Base-by-base conservation (phyloP, 345 rosid genomes). In the Cochlearia excelsa region DNA sequence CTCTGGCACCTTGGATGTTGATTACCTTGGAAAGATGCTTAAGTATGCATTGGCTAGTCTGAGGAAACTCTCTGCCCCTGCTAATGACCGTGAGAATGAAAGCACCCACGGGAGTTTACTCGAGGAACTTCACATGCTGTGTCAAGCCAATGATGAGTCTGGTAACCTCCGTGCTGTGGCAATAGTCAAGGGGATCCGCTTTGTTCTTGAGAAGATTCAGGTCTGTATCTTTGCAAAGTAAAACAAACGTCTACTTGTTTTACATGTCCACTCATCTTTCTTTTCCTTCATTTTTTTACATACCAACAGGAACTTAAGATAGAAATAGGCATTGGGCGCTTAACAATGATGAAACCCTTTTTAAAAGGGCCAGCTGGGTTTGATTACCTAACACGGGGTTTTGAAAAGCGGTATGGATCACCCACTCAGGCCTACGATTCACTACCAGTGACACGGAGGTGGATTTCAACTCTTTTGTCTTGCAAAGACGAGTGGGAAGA, bases 181-280 rank as follows among this genome's bases (percentile, higher is more conserved):
- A 49, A 79, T 89, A 79, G 76, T 85, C 31, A 82, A 69, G 77
- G 99, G 99, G 31, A 78, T 93, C 39, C 86, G 88, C 10, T 89
- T 89, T 76, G 77, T 84, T 47, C 78, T 93, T 26, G 86, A 84
- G 77, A 86, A 89, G 80, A 83, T 87, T 76, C 94, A 81, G 95
- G 99, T 93, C 44, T 63, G 59, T 47, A 4, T 45, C 65, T 58
- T 64, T 5, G n/a, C 27, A 42, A 42, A 51, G 26, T 33, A 43
- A 51, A 11, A 49, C 16, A 40, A 47, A 11, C 0, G 23, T 9
- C 0, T 3, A n/a, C 23, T 30, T 57, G 52, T 5, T 37, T 40
- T 65, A 26, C 37, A 48, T 31, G 49, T 59, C 55, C 8, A 44
- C 67, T 38, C 46, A 68, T 61, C 30, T 37, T 1, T 61, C 30